Evolutionary conservation across 371 early-diverging fungal genomes (phyloP).

Genomic region (Rhizopus delemar): DNA sequence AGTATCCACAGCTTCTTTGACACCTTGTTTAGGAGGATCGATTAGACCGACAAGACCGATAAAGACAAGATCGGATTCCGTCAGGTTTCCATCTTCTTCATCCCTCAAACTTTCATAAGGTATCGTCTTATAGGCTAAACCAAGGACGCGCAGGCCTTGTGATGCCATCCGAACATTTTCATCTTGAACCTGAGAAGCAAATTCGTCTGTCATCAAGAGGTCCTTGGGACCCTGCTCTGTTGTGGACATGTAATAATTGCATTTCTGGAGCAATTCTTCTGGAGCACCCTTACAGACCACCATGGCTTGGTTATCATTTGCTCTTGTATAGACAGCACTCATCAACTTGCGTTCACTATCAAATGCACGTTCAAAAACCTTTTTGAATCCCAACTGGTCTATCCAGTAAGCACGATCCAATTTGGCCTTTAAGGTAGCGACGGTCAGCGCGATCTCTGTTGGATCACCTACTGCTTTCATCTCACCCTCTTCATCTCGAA

Average conservation of each 20-base stretch:
- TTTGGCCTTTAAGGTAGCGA: constrained; percentile 61
- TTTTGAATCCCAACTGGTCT: constrained; percentile 30
- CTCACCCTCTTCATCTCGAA: constrained; percentile 61
- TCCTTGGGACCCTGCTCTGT: background rate
- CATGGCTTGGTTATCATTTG: constrained; percentile 12
- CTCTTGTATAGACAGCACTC: constrained; percentile 65
- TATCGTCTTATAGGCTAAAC: constrained; percentile 50
- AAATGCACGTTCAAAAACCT: constrained; percentile 62
- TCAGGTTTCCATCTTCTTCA: constrained; percentile 19
- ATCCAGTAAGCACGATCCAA: constrained; percentile 36
- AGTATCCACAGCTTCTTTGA: constrained; percentile 73
- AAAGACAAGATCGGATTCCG: constrained; percentile 75
- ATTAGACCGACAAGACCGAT: constrained; percentile 90
- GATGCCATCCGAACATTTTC: constrained; percentile 79
- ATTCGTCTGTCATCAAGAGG: constrained; percentile 56
- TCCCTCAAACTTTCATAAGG: background rate
- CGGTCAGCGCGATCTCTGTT: constrained; percentile 73
- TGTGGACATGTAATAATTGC: constrained; percentile 54
- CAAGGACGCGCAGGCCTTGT: constrained; percentile 71
- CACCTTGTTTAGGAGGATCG: constrained; percentile 88
- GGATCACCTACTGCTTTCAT: constrained; percentile 80
- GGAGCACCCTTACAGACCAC: constrained; percentile 90
- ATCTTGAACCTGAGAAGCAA: constrained; percentile 68
- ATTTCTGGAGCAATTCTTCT: constrained; percentile 77
- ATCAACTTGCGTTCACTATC: constrained; percentile 90